Percentiles rank a stretch among this genome's conserved stretches.
phyloP scores from a whole-genome alignment of 2,329 filamentous ascomycete species.

The Fusarium sarcochroum region DNA sequence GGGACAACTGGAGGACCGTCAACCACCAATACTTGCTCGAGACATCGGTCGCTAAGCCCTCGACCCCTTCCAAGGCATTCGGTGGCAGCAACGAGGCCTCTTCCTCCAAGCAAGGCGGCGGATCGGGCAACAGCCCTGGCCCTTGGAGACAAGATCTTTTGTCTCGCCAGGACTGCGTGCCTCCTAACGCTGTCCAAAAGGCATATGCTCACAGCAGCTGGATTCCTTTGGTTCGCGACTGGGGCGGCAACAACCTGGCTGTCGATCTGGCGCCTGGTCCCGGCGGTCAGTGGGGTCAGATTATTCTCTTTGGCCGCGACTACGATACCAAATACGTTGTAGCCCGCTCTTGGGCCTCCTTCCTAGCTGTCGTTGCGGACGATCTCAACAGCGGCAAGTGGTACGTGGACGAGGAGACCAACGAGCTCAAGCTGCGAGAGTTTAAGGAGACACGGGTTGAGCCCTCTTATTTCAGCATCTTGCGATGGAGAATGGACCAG shows the following conservation, averaged over 20 bases:
- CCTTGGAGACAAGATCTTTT: constrained; percentile 88
- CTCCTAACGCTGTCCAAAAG: constrained; percentile 87
- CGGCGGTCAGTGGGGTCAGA: constrained; percentile 92
- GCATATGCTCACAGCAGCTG: constrained; percentile 94
- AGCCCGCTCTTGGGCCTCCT: constrained; percentile 89
- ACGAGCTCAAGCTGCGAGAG: constrained; percentile 91
- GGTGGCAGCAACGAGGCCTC: constrained; percentile 77
- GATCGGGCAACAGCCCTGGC: constrained; percentile 70
- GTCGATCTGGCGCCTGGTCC: constrained; percentile 93
- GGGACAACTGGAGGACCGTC: constrained; percentile 95
- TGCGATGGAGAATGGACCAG: constrained; percentile 95
- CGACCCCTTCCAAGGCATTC: constrained; percentile 78
- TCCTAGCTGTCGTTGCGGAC: constrained; percentile 89
- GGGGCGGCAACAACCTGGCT: constrained; percentile 98
- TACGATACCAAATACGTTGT: constrained; percentile 99
- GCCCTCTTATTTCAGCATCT: constrained; percentile 92
- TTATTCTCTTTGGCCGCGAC: constrained; percentile 96
- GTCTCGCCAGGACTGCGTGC: constrained; percentile 88
- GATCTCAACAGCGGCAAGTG: constrained; percentile 92
- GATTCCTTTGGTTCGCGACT: constrained; percentile 97
- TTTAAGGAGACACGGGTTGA: constrained; percentile 93
- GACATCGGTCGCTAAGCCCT: constrained; percentile 69
- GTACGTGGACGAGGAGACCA: constrained; percentile 91
- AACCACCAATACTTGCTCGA: constrained; percentile 88
- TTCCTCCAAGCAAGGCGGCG: constrained; percentile 72